Conservation (phyloP, 2,329 filamentous ascomycete species). For the Metarhizium sp. region DNA sequence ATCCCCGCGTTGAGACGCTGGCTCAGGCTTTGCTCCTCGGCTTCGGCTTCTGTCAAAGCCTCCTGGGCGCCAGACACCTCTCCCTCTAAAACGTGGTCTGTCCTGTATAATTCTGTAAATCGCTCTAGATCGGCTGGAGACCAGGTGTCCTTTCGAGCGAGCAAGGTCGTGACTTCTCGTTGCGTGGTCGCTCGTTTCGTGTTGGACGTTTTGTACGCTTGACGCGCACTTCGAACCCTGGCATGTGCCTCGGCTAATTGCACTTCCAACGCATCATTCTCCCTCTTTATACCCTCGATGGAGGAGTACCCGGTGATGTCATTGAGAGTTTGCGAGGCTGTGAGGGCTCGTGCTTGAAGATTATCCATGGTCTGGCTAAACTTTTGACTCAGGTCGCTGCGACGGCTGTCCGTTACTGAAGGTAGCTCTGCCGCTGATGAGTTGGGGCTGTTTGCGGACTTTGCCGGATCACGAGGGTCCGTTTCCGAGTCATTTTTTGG, state of each 20-base stretch:
- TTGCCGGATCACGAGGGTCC: background rate
- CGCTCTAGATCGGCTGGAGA: slow-evolving; percentile 78
- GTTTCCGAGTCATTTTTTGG: background rate
- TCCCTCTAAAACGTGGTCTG: slow-evolving; percentile 88
- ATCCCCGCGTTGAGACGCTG: slow-evolving; percentile 73
- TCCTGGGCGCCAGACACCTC: slow-evolving; percentile 65
- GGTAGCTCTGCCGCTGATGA: slow-evolving; percentile 17
- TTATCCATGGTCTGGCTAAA: slow-evolving; percentile 67
- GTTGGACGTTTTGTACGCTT: slow-evolving; percentile 74
- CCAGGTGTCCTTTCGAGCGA: slow-evolving; percentile 93
- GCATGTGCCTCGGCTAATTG: slow-evolving; percentile 50
- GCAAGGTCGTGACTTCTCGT: slow-evolving; percentile 86
- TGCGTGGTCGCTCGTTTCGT: slow-evolving; percentile 78
- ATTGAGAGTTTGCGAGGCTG: slow-evolving; percentile 82
- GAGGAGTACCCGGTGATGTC: slow-evolving; percentile 88
- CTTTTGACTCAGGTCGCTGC: slow-evolving; percentile 22
- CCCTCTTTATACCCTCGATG: slow-evolving; percentile 75
- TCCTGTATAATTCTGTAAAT: slow-evolving; percentile 86
- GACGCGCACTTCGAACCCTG: slow-evolving; percentile 61
- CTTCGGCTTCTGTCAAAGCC: slow-evolving; percentile 65
- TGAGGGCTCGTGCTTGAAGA: slow-evolving; percentile 73
- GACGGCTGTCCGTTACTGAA: slow-evolving; percentile 22
- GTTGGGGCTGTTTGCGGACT: background rate
- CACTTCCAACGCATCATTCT: slow-evolving; percentile 60
- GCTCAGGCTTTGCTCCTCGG: slow-evolving; percentile 67